phyloP scores from a whole-genome alignment of 306 rosid species.

The Acacia confusa region DNA sequence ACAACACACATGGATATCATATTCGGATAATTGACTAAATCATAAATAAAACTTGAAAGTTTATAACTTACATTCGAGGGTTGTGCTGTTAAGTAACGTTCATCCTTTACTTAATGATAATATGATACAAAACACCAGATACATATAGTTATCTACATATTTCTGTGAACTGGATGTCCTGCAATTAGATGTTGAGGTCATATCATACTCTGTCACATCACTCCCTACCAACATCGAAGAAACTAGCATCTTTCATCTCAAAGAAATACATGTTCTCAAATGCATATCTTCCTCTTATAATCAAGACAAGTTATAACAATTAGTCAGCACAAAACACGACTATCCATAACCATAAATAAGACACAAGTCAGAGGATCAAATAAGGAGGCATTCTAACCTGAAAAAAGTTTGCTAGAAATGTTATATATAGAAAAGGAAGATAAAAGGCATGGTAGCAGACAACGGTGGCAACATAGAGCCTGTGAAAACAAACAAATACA shows the following conservation, averaged over 20 bases:
- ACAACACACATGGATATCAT: no score
- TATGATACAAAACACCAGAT: neutral
- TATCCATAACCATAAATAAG: neutral
- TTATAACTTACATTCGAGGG: neutral
- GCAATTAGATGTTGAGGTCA: neutral
- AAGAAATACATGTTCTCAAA: conserved; percentile 88
- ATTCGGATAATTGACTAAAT: no score
- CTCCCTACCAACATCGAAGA: conserved; percentile 87
- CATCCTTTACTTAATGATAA: neutral
- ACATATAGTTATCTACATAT: neutral
- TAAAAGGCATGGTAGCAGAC: conserved; percentile 66
- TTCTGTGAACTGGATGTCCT: neutral
- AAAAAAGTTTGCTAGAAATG: conserved; percentile 72
- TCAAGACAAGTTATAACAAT: neutral
- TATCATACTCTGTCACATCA: conserved; percentile 31
- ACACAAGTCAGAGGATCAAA: neutral
- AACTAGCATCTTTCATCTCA: conserved; percentile 98
- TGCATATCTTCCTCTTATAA: conserved; percentile 76
- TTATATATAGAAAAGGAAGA: conserved; percentile 61
- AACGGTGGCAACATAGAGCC: conserved; percentile 61
- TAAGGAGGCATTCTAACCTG: conserved; percentile 34
- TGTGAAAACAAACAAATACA: conserved; percentile 36
- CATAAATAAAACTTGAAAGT: no score
- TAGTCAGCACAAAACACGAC: neutral
- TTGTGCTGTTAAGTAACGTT: neutral